Evolutionary conservation across 257 asterid species (phyloP).

Genomic region (Solanum neorickii): DNA sequence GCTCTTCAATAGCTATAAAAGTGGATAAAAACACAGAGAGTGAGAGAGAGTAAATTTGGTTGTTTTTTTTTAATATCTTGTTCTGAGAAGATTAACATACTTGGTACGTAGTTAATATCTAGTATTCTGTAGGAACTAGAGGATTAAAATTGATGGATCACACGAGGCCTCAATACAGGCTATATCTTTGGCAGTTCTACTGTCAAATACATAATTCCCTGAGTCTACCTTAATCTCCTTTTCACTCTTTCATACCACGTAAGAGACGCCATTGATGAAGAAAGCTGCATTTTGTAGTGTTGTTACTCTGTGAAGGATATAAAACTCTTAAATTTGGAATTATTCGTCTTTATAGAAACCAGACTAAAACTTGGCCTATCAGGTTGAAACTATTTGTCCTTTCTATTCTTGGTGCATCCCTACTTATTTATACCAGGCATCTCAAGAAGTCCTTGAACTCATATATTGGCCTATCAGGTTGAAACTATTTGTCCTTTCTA

Average conservation of each 20-base stretch:
- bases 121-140: conserved; percentile 41
- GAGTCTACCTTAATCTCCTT: background rate
- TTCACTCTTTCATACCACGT: background rate
- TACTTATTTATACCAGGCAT: background rate
- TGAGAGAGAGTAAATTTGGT: background rate
- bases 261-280: background rate
- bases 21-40: background rate
- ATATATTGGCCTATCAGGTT: background rate
- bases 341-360: background rate
- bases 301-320: background rate
- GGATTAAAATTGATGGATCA: conserved; percentile 64
- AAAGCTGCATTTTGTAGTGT: background rate
- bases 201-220: conserved; percentile 16
- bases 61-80: background rate
- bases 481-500: background rate
- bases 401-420: background rate
- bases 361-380: background rate
- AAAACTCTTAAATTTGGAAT: background rate
- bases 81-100: background rate
- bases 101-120: background rate
- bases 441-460: background rate
- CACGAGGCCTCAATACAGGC: conserved; percentile 74
- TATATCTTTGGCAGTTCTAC: conserved; percentile 72
- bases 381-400: background rate
- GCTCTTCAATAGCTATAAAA: background rate